Conservation (phyloP, 768 basidiomycete genomes). For the Lepiota venenata region DNA sequence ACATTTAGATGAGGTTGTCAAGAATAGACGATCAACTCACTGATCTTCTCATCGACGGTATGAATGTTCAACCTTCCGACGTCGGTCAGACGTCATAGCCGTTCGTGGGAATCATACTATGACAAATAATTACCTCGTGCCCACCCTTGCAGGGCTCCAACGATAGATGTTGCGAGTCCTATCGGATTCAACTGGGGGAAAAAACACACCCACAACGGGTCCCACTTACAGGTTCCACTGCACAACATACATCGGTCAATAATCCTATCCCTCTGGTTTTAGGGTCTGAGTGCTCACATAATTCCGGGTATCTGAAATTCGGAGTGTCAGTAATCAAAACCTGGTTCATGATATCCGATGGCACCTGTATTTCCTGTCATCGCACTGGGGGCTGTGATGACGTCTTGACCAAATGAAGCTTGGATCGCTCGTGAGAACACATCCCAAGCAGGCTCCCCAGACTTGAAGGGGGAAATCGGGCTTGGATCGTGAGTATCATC, state of each 20-base stretch:
- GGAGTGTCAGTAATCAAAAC: not conserved
- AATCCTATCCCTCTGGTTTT: not conserved
- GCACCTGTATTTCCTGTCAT: conserved; percentile 29
- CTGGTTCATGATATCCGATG: not conserved
- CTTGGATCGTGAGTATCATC: conserved; percentile 19
- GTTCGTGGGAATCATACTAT: not conserved
- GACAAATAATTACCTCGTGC: conserved; percentile 20
- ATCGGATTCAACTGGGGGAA: not conserved
- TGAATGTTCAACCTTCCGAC: conserved; percentile 23
- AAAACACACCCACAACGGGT: not conserved
- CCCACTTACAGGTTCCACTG: conserved; percentile 24
- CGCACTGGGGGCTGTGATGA: conserved; percentile 25
- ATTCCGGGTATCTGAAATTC: conserved; percentile 23
- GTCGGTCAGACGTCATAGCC: not conserved
- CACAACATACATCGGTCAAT: not conserved
- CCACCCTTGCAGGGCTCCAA: conserved; percentile 25
- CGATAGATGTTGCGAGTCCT: conserved; percentile 28
- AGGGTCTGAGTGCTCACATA: conserved; percentile 19
- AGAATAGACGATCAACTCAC: conserved; percentile 13
- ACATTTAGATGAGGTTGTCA: not conserved
- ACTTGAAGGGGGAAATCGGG: conserved; percentile 22
- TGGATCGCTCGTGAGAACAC: conserved; percentile 25
- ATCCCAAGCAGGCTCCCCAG: conserved; percentile 20
- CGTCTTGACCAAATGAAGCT: conserved; percentile 22
- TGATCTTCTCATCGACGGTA: conserved; percentile 28